Evolutionary conservation across 2,329 filamentous ascomycete species (phyloP), one percentile per base, ranked within the genome.

Genomic region (Mycosphaerella sp.): DNA sequence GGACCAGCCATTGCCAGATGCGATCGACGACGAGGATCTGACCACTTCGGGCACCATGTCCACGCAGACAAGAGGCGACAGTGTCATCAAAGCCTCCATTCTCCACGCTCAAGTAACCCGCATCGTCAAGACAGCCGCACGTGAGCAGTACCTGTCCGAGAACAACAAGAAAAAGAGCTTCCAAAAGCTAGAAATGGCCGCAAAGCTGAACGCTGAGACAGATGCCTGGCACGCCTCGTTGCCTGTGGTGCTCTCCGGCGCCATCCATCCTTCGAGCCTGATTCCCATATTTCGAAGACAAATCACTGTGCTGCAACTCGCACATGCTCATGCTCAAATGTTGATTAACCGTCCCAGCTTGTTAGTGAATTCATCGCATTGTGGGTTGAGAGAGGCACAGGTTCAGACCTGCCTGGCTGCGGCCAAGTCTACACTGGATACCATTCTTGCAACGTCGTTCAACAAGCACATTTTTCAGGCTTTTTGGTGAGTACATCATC

Each of bases 241-340:
- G 9, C 68, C 72, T 0, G 66, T 68, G 14, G 71, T 76, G 21
- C 62, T 77, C 43, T 67, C 72, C 0, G 69, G 72, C 41, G 69
- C 66, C 7, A 63, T 75, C 4, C 71, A 74, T 42, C 66, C 71
- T 0, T 71, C 68, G 4, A 68, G 71, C 48, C 62, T 75, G 6
- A 72, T 76, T 28, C 70, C 75, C 1, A 69, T 75, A n/a, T 78
- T 76, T 56, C 71, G 75, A 48, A 68, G 76, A 3, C 79, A 81
- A 55, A 73, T 77, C 2, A 75, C 70, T 0, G 77, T 79, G 0
- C 63, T 82, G 8, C 75, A 74, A 35, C 66, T 82, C 0, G 77
- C 77, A 0, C 75, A 80, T 55, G 74, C 72, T 4, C 79, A 82
- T 47, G 76, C 78, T 2, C 69, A 78, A 7, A 78, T 82, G 60